Base-by-base conservation (phyloP, 1,284 basidiomycete genomes). In the Exobasidium cylindrosporum region DNA sequence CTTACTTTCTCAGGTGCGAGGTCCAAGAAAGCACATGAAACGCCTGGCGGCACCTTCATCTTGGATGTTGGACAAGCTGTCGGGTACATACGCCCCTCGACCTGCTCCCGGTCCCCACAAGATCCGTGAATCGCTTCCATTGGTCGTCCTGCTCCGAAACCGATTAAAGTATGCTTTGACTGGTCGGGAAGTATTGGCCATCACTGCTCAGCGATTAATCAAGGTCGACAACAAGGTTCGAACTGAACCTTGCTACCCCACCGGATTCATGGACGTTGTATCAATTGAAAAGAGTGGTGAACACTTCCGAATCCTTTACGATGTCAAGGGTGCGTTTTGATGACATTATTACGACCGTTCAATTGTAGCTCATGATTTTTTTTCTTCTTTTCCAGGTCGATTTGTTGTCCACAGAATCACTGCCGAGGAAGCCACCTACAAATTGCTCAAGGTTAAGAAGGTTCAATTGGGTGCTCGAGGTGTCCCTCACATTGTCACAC, bases 381-480 rank as follows among this genome's bases (percentile, higher is more conserved):
- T 54, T 17, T 7, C 17, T 54, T 4, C 52, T 31, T 21, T 40
- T 54, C 4, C 29, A 54, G 93, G 95, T 74, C 94, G 95, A 77
- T 99, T 99, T 86, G 91, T 93, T 70, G 95, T 98, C 83, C 95
- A 99, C 87, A 92, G 96, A 81, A 98, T 99, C 87, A 94, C 93
- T 70, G 86, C 90, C 57, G 96, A 98, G 84, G 95, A 99, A 84
- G 92, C 95, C 58, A 84, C 86, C 77, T 99, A 95, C 89, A 99
- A 99, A 85, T 92, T 99, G 80, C 86, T 91, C 83, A 98, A 98
- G 84, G 95, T 99, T 76, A 88, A 87, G 82, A 89, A 89, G 80
- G 88, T 93, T 59, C 91, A 92, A 73, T 84, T 98, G 75, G 95
- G 96, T 71, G 86, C 88, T 76, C 90, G 91, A 82, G 93, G 93